phyloP scores from a whole-genome alignment of 805 yeast genomes.

The Hyphopichia homilentoma region DNA sequence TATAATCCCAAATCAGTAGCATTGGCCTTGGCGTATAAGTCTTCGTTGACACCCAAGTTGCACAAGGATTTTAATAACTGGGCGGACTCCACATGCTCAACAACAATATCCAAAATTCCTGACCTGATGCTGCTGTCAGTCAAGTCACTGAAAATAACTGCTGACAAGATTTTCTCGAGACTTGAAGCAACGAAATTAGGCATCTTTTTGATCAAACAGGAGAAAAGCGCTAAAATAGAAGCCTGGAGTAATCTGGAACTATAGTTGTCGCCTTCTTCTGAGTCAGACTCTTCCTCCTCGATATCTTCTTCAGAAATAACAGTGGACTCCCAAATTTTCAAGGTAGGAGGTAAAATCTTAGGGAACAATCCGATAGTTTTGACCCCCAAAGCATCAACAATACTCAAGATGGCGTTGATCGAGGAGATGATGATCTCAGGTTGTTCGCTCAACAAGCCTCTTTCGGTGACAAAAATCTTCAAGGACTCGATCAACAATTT shows the following conservation, averaged over 20 bases:
- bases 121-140: constrained; percentile 61
- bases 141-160: constrained; percentile 52
- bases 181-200: constrained; percentile 81
- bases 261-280: constrained; percentile 23
- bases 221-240: constrained; percentile 65
- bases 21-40: constrained; percentile 29
- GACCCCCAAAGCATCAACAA: constrained; percentile 76
- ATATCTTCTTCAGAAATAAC: constrained; percentile 2
- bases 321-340: constrained; percentile 52
- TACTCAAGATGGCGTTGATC: constrained; percentile 63
- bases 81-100: constrained; percentile 64
- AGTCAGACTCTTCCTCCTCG: constrained; percentile 15
- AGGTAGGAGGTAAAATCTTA: constrained; percentile 72
- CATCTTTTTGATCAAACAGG: constrained; percentile 73
- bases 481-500: constrained; percentile 48
- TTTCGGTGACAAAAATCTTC: constrained; percentile 41
- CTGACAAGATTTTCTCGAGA: constrained; percentile 56
- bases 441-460: constrained; percentile 51
- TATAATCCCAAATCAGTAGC: constrained; percentile 58
- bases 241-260: constrained; percentile 51
- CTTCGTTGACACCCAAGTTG: constrained; percentile 52
- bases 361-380: constrained; percentile 83
- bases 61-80: constrained; percentile 60
- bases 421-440: constrained; percentile 73
- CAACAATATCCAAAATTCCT: constrained; percentile 57